Evolutionary conservation across 1,284 basidiomycete genomes (phyloP).

Genomic region (Cryptococcus sp.): DNA sequence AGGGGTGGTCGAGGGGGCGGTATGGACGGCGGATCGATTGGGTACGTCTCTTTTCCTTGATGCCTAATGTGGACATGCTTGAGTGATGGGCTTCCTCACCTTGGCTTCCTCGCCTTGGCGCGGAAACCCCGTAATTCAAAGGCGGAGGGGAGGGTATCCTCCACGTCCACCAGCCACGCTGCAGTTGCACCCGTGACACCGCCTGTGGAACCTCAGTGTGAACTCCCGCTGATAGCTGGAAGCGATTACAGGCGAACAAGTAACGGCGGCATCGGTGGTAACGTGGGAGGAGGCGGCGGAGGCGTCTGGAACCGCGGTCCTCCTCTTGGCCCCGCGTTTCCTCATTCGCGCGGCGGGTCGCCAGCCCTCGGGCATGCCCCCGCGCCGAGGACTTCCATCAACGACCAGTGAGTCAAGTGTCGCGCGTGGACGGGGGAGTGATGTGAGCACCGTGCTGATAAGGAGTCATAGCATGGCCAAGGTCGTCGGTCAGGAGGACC

Average conservation of each 20-base stretch:
- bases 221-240: background rate
- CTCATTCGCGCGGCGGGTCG: conserved; percentile 18
- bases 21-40: conserved; percentile 11
- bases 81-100: background rate
- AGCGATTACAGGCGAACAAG: background rate
- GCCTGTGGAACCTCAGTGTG: background rate
- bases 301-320: conserved; percentile 42
- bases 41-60: background rate
- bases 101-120: too few species aligned
- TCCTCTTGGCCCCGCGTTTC: conserved; percentile 29
- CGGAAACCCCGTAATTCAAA: too few species aligned
- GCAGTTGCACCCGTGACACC: too few species aligned
- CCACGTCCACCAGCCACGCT: too few species aligned
- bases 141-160: too few species aligned
- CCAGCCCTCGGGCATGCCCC: conserved; percentile 17
- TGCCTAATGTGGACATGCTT: background rate
- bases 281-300: conserved; percentile 23
- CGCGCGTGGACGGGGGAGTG: conserved; percentile 1
- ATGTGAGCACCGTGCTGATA: conserved; percentile 3
- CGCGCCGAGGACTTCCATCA: conserved; percentile 29
- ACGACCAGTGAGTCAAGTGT: conserved; percentile 33
- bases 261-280: too few species aligned
- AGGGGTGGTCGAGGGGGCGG: conserved; percentile 20
- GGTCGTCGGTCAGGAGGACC: conserved; percentile 21
- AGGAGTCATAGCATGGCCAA: conserved; percentile 22